Percentiles rank a stretch among this genome's conserved stretches.
These are phyloP conservation scores for Curvularia verruculosa DNA, from an alignment of 2,329 filamentous ascomycete species.

Conservation along the genomic window DNA sequence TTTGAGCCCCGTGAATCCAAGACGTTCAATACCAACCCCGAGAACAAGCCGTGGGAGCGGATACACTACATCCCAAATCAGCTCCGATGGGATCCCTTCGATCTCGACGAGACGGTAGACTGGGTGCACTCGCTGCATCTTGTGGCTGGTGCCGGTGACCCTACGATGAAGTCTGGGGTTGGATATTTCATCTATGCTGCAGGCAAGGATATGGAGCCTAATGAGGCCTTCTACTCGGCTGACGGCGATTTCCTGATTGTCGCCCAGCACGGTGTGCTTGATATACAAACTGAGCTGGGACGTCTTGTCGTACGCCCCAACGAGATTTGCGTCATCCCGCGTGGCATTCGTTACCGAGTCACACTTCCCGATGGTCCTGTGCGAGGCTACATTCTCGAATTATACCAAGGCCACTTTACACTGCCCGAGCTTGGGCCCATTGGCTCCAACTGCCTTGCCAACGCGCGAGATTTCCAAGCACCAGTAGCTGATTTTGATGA, in stretches of 20 bases:
- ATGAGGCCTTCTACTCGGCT: constrained; percentile 80
- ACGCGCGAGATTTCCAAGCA: constrained; percentile 68
- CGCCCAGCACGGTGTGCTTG: constrained; percentile 67
- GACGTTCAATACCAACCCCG: constrained; percentile 59
- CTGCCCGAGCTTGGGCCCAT: constrained; percentile 71
- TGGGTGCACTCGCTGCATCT: constrained; percentile 74
- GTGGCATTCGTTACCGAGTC: constrained; percentile 69
- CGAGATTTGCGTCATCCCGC: constrained; percentile 70
- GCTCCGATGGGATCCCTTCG: constrained; percentile 79
- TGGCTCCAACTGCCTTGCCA: constrained; percentile 70
- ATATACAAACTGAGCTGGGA: constrained; percentile 73
- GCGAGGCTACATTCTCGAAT: constrained; percentile 70
- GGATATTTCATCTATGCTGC: constrained; percentile 83
- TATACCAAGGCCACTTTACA: constrained; percentile 68
- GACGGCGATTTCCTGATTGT: constrained; percentile 73
- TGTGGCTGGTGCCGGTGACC: constrained; percentile 79
- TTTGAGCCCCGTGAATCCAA: constrained; percentile 58
- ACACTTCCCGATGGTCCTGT: constrained; percentile 64
- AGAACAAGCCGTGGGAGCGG: constrained; percentile 59
- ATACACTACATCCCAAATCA: constrained; percentile 81
- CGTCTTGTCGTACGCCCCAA: constrained; percentile 68
- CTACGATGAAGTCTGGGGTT: constrained; percentile 76
- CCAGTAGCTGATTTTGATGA: constrained; percentile 65
- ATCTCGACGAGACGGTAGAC: constrained; percentile 71
- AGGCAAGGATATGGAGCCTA: constrained; percentile 75